phyloP scores from a whole-genome alignment of 805 yeast species.

The Kuraishia borneana region DNA sequence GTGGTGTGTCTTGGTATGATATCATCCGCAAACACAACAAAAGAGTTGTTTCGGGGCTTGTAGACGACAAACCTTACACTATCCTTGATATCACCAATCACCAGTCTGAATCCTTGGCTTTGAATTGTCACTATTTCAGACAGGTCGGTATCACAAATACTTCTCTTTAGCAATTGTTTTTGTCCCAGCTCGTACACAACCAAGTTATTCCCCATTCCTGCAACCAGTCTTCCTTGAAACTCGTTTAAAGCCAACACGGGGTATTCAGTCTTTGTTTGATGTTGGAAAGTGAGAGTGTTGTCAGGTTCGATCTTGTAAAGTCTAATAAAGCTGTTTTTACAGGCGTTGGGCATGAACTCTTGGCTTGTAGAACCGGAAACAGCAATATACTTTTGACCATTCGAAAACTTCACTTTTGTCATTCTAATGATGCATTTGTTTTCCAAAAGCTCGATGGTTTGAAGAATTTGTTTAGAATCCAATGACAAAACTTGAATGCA shows the following conservation, averaged over 20 bases:
- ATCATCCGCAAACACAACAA: conserved; percentile 65
- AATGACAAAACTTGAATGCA: conserved; percentile 39
- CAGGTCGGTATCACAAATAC: conserved; percentile 30
- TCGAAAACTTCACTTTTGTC: conserved; percentile 19
- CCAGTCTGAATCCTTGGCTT: conserved; percentile 46
- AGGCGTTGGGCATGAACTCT: conserved; percentile 16
- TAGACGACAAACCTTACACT: conserved; percentile 50
- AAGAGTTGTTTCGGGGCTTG: conserved; percentile 33
- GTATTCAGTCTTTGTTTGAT: conserved; percentile 45
- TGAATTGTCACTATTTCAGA: conserved; percentile 42
- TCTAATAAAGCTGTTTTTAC: conserved; percentile 18
- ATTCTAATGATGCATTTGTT: conserved; percentile 32
- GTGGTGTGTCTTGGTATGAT: conserved; percentile 57
- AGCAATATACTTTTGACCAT: conserved; percentile 22
- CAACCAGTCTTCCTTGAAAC: conserved; percentile 52
- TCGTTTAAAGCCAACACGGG: conserved; percentile 35
- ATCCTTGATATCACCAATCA: conserved; percentile 61
- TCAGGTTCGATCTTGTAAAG: conserved; percentile 24
- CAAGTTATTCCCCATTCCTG: conserved; percentile 41
- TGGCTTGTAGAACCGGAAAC: conserved; percentile 30
- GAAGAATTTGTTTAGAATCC: conserved; percentile 20
- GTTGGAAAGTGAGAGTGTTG: conserved; percentile 35
- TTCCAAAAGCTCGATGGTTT: conserved; percentile 30
- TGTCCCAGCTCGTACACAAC: conserved; percentile 65
- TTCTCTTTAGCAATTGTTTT: conserved; percentile 66